Evolutionary conservation across 176 grass and related monocot species (phyloP).

Genomic region (Lolium perenne): DNA sequence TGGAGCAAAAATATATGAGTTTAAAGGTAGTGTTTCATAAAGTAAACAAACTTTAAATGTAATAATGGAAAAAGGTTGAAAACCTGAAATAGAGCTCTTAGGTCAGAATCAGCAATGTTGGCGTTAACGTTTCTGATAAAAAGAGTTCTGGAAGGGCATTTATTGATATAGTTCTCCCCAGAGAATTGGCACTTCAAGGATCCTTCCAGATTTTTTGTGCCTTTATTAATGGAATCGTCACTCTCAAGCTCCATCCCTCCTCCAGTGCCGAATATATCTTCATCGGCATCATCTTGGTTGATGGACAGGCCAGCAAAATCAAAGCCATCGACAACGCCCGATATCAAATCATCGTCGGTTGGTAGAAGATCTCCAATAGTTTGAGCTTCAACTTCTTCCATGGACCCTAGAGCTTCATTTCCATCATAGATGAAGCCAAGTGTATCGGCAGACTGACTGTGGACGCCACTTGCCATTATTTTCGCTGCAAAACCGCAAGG

Average conservation of each 20-base stretch:
- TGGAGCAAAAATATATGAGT: constrained; percentile 40
- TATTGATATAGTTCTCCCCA: constrained; percentile 50
- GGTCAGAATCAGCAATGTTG: too few species aligned
- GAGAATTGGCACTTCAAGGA: constrained; percentile 46
- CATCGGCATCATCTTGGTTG: constrained; percentile 67
- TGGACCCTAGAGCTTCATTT: constrained; percentile 67
- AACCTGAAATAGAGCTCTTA: constrained; percentile 48
- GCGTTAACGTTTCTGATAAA: too few species aligned
- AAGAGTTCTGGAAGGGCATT: constrained; percentile 25
- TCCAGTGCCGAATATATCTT: constrained; percentile 78
- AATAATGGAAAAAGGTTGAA: background rate
- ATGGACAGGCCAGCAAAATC: constrained; percentile 47
- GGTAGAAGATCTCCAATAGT: constrained; percentile 86
- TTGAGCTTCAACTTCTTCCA: constrained; percentile 83
- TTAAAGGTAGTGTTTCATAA: constrained; percentile 14
- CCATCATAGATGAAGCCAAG: constrained; percentile 38
- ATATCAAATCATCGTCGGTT: constrained; percentile 76
- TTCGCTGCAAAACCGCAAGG: constrained; percentile 46
- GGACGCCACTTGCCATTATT: constrained; percentile 37
- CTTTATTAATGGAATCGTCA: constrained; percentile 46
- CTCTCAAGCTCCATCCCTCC: constrained; percentile 79
- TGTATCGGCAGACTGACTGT: constrained; percentile 50
- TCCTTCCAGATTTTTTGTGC: constrained; percentile 34
- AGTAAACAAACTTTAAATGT: constrained; percentile 2
- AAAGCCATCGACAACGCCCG: constrained; percentile 57